Evolutionary conservation across 176 grass and related monocot genomes (phyloP).

Genomic region (Cenchrus fungigraminus): DNA sequence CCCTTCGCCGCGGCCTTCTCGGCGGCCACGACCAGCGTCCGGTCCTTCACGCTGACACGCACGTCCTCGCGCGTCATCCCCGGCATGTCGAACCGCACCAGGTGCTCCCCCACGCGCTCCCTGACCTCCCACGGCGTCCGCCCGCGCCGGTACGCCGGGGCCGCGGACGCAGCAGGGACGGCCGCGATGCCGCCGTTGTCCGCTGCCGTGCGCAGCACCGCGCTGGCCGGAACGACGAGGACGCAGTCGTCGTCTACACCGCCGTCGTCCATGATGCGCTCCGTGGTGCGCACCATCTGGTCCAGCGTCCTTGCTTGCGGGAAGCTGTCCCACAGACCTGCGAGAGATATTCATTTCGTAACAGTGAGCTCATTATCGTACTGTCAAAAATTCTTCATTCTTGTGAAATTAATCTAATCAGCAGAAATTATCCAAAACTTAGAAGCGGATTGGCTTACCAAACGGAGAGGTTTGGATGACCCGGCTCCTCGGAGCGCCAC

Average conservation of each 20-base stretch:
- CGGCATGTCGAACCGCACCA: constrained; percentile 61
- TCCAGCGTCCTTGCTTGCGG: constrained; percentile 58
- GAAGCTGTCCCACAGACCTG: constrained; percentile 68
- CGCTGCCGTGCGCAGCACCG: neutral
- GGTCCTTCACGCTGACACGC: constrained; percentile 51
- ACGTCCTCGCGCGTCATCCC: constrained; percentile 61
- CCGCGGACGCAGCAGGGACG: too few relatives aligned
- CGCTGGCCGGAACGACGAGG: neutral
- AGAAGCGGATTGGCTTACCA: neutral
- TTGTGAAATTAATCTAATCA: neutral
- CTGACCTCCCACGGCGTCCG: constrained; percentile 65
- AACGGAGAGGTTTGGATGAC: constrained; percentile 39
- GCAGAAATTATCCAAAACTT: neutral
- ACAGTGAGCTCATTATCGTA: too few relatives aligned
- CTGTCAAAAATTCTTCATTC: neutral
- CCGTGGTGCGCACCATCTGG: constrained; percentile 69
- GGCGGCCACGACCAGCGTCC: constrained; percentile 46
- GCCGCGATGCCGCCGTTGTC: neutral
- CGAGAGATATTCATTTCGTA: too few relatives aligned
- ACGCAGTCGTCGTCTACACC: constrained; percentile 21
- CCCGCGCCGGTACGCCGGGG: constrained; percentile 13
- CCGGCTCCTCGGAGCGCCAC: constrained; percentile 16
- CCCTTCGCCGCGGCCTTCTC: constrained; percentile 30
- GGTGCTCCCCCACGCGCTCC: constrained; percentile 53
- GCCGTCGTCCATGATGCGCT: constrained; percentile 50